phyloP scores from a whole-genome alignment of 495 filamentous ascomycete species.

The Aspergillus sclerotioniger region DNA sequence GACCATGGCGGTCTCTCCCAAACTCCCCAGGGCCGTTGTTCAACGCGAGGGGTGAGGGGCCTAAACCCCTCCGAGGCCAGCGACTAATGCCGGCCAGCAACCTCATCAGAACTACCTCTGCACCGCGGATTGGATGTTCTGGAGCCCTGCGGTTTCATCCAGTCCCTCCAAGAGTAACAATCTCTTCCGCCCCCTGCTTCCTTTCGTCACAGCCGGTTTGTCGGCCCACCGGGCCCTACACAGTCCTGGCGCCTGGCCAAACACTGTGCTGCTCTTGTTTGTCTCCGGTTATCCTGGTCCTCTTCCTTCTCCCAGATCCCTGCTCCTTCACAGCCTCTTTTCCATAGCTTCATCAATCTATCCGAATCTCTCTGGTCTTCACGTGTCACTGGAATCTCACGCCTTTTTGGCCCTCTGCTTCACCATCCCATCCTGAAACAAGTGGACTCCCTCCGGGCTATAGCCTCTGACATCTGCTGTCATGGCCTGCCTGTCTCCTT shows the following conservation, averaged over 20 bases:
- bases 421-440: constrained; percentile 21
- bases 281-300: background rate
- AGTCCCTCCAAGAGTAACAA: background rate
- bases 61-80: constrained; percentile 3
- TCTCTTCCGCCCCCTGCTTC: constrained; percentile 13
- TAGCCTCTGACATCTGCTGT: constrained; percentile 16
- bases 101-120: constrained; percentile 4
- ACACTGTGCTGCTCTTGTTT: background rate
- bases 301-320: constrained; percentile 2
- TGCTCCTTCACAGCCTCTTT: constrained; percentile 1
- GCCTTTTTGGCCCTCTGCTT: constrained; percentile 13
- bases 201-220: background rate
- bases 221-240: too few species aligned
- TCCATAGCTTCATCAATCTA: background rate
- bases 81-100: constrained; percentile 7
- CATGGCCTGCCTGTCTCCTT: constrained; percentile 11
- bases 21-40: background rate
- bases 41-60: constrained; percentile 1
- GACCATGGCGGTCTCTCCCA: background rate
- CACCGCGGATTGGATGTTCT: constrained; percentile 12
- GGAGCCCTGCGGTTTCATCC: constrained; percentile 10
- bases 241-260: constrained; percentile 3
- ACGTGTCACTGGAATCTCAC: background rate
- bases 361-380: background rate
- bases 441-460: constrained; percentile 3